These are phyloP conservation scores for Gossypium davidsonii DNA, from an alignment of 441 rosid genomes.

Conservation along the genomic window DNA sequence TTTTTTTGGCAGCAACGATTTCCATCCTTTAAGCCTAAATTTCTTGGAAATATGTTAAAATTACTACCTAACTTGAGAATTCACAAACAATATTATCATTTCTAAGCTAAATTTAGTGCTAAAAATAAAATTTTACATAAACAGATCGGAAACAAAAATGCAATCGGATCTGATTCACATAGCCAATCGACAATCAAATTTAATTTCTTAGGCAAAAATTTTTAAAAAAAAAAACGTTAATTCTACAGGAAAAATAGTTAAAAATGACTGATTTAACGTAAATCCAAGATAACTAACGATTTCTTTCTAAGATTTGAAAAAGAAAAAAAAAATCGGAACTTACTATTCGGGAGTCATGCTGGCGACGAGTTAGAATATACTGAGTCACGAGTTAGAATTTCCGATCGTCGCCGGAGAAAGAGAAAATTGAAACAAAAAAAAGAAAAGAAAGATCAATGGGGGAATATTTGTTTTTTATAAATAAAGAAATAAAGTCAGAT, in stretches of 20 bases:
- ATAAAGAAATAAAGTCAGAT: no score
- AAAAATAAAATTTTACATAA: background rate
- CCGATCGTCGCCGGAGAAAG: background rate
- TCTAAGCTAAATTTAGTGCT: background rate
- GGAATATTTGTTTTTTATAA: no score
- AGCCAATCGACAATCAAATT: conserved; percentile 6
- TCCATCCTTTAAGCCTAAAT: background rate
- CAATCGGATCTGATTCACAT: conserved; percentile 33
- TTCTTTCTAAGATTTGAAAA: background rate
- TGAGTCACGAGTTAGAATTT: background rate
- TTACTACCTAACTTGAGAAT: background rate
- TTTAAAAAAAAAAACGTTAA: background rate
- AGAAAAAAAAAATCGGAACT: conserved; percentile 14
- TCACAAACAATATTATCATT: background rate
- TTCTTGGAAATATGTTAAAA: background rate
- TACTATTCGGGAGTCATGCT: conserved; percentile 97
- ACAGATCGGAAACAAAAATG: conserved; percentile 24
- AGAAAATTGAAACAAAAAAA: no score
- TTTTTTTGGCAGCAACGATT: no score
- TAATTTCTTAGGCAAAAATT: background rate
- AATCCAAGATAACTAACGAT: background rate
- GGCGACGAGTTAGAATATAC: conserved; percentile 17
- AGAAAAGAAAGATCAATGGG: no score
- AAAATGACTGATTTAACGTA: background rate
- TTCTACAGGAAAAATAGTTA: background rate